Evolutionary conservation across 768 basidiomycete genomes (phyloP).

Genomic region (Lactifluus volemus): DNA sequence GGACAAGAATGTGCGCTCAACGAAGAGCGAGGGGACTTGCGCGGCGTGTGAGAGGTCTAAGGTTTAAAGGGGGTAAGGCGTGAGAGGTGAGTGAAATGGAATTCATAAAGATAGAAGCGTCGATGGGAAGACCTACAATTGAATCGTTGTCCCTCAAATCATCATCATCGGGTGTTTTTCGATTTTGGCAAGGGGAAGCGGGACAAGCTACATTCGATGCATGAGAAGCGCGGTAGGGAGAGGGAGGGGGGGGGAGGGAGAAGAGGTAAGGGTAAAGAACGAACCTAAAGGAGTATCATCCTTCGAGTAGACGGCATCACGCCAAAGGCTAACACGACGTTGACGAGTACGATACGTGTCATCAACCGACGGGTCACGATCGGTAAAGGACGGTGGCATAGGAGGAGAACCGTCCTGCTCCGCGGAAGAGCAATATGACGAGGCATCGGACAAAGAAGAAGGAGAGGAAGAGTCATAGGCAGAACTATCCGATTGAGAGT

Average conservation of each 20-base stretch:
- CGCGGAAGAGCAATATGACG: slow-evolving; percentile 70
- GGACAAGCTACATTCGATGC: neutral
- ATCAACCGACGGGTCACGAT: slow-evolving; percentile 26
- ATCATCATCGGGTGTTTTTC: slow-evolving; percentile 16
- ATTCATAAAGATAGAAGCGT: neutral
- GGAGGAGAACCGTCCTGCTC: slow-evolving; percentile 21
- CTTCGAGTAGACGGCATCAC: slow-evolving; percentile 43
- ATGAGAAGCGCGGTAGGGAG: neutral
- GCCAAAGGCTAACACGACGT: slow-evolving; percentile 66
- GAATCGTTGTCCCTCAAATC: slow-evolving; percentile 8
- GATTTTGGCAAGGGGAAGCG: slow-evolving; percentile 17
- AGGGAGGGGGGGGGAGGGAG: no score
- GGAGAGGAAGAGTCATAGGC: slow-evolving; percentile 38
- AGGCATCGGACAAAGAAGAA: slow-evolving; percentile 35
- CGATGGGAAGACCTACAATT: slow-evolving; percentile 5
- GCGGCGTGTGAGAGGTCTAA: slow-evolving; percentile 12
- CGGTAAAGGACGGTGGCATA: slow-evolving; percentile 14
- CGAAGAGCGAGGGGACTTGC: slow-evolving; percentile 17
- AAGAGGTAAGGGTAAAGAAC: neutral
- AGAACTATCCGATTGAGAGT: slow-evolving; percentile 15
- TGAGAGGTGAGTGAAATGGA: slow-evolving; percentile 10
- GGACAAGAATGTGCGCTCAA: slow-evolving; percentile 50
- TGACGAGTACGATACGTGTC: slow-evolving; percentile 49
- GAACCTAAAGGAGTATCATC: slow-evolving; percentile 21
- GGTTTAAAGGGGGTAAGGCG: neutral